phyloP scores from a whole-genome alignment of 768 basidiomycete species.

The Amanita thiersii region DNA sequence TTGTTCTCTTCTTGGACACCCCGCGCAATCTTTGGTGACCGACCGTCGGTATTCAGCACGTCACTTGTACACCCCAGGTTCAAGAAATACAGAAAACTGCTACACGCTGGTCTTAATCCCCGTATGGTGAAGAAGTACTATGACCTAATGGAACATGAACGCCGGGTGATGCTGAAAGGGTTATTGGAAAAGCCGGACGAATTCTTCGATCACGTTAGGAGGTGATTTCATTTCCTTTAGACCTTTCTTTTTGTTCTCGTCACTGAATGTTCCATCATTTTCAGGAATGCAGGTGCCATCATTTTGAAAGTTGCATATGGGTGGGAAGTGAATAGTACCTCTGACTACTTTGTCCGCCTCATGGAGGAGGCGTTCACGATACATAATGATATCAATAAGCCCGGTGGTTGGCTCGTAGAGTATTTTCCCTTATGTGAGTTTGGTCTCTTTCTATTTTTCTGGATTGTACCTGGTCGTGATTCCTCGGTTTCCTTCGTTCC shows the following conservation, averaged over 20 bases:
- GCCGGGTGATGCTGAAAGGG: slow-evolving; percentile 18
- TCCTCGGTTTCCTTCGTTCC: too few relatives aligned
- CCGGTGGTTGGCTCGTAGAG: slow-evolving; percentile 32
- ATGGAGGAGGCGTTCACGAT: slow-evolving; percentile 23
- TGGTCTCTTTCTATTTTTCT: neutral
- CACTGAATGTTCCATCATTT: neutral
- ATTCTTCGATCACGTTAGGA: slow-evolving; percentile 20
- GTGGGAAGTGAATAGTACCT: slow-evolving; percentile 23
- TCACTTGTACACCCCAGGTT: slow-evolving; percentile 23
- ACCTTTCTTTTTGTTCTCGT: neutral
- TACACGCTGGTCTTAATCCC: slow-evolving; percentile 28
- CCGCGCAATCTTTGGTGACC: slow-evolving; percentile 21
- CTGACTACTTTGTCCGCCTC: slow-evolving; percentile 24
- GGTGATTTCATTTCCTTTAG: slow-evolving; percentile 14
- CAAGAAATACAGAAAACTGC: slow-evolving; percentile 25
- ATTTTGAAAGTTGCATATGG: slow-evolving; percentile 33
- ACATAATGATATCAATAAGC: slow-evolving; percentile 15
- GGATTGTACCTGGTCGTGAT: too few relatives aligned
- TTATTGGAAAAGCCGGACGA: slow-evolving; percentile 21
- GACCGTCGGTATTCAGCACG: slow-evolving; percentile 22
- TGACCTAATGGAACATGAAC: slow-evolving; percentile 22
- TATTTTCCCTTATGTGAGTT: slow-evolving; percentile 27
- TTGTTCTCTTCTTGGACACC: slow-evolving; percentile 8
- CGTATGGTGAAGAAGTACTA: slow-evolving; percentile 24
- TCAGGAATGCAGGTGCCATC: slow-evolving; percentile 25